phyloP scores from a whole-genome alignment of 441 rosid species.

The Euphorbia corollata region DNA sequence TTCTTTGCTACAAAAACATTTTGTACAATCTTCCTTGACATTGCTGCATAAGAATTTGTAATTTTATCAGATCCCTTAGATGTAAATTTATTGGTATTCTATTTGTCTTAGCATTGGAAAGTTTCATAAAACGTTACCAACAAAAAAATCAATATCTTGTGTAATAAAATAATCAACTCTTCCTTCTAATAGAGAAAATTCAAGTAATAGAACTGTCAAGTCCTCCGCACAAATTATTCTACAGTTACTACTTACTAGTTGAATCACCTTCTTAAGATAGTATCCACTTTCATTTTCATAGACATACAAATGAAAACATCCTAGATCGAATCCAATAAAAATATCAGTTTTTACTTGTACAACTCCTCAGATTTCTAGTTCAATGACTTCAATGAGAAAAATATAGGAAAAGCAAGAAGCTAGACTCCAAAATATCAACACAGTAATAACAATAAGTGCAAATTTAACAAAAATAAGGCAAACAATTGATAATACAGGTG shows the following conservation, averaged over 20 bases:
- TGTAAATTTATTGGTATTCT: background rate
- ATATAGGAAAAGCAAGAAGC: background rate
- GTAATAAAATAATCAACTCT: background rate
- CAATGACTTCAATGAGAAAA: background rate
- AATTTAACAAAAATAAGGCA: background rate
- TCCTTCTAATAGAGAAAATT: background rate
- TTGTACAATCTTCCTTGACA: slow-evolving; percentile 75
- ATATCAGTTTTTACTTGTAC: background rate
- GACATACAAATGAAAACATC: background rate
- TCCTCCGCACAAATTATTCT: background rate
- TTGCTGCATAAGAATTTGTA: slow-evolving; percentile 54
- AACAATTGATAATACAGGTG: background rate
- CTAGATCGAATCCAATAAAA: background rate
- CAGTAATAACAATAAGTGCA: background rate
- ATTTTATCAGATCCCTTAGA: slow-evolving; percentile 34
- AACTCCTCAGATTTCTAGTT: background rate
- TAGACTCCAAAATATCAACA: background rate
- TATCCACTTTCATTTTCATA: background rate
- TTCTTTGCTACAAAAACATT: slow-evolving; percentile 69
- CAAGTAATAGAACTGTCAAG: background rate
- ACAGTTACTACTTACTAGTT: background rate
- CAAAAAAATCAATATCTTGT: background rate
- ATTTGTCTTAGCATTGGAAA: background rate
- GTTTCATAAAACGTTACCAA: background rate
- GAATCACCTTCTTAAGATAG: background rate